These are phyloP conservation scores for Linnemannia zychae DNA, from an alignment of 192 early-diverging fungal species.

Conservation along the genomic window DNA sequence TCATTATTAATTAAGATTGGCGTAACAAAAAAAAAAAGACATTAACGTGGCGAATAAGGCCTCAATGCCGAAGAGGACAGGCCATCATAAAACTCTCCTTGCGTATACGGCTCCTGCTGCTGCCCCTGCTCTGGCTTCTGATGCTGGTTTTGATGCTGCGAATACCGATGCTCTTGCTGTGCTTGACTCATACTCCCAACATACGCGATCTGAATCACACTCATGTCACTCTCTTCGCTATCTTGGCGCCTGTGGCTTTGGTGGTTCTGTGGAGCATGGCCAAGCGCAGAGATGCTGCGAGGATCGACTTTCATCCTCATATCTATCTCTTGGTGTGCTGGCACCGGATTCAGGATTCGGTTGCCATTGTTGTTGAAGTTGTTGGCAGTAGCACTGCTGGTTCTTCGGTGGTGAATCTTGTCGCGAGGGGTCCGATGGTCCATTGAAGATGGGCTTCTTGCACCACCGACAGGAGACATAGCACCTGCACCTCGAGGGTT, in stretches of 20 bases:
- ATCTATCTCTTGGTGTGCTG: not conserved
- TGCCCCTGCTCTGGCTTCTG: not conserved
- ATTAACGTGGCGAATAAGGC: conserved; percentile 30
- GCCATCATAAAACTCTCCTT: not conserved
- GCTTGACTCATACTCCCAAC: not conserved
- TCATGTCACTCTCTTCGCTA: conserved; percentile 11
- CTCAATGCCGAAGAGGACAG: not conserved
- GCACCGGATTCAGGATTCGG: not conserved
- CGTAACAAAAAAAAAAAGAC: no score
- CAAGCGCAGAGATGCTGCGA: not conserved
- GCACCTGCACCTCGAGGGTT: not conserved
- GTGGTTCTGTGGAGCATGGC: not conserved
- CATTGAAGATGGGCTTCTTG: not conserved
- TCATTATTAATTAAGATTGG: not conserved
- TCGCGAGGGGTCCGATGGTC: not conserved
- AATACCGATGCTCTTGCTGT: no score
- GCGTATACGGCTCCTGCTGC: not conserved
- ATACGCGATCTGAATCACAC: conserved; percentile 31
- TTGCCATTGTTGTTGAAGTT: not conserved
- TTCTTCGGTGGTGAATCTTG: not conserved
- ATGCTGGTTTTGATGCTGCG: not conserved
- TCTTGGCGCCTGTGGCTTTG: not conserved
- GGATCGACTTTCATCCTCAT: not conserved
- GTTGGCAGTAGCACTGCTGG: no score
- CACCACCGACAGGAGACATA: not conserved